phyloP scores from a whole-genome alignment of 352 stramenopile genomes.

The Pythium phragmitis region DNA sequence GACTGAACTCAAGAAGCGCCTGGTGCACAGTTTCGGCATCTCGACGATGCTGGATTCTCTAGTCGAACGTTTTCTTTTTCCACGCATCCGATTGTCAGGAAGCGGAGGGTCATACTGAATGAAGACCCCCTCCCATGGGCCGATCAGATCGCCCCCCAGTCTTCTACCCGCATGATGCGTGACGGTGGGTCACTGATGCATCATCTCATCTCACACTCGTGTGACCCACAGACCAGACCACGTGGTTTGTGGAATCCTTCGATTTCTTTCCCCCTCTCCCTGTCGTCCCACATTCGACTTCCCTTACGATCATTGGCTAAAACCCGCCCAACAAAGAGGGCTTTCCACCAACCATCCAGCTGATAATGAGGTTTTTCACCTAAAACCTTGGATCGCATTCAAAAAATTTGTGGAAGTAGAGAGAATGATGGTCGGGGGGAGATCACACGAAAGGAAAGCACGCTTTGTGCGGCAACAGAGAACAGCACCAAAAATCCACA shows the following conservation, averaged over 20 bases:
- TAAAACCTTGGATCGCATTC: conserved; percentile 24
- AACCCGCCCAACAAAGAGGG: conserved; percentile 3
- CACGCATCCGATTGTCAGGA: background rate
- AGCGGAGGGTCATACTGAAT: too few relatives aligned
- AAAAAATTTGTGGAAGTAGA: conserved; percentile 22
- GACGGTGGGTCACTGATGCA: background rate
- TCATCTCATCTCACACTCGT: conserved; percentile 6
- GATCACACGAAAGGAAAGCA: background rate
- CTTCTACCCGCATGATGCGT: too few relatives aligned
- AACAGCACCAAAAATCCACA: conserved; percentile 10
- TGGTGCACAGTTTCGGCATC: too few relatives aligned
- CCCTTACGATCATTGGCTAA: conserved; percentile 4
- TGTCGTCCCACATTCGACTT: conserved; percentile 18
- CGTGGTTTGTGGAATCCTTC: background rate
- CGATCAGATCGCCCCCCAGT: too few relatives aligned
- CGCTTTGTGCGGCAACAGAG: conserved; percentile 11
- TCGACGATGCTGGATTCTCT: too few relatives aligned
- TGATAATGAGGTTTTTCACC: conserved; percentile 24
- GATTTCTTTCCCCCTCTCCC: too few relatives aligned
- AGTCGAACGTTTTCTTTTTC: background rate
- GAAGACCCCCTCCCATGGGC: too few relatives aligned
- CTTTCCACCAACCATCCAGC: conserved; percentile 22
- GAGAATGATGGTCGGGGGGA: conserved; percentile 23
- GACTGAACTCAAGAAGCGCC: background rate
- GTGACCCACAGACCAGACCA: background rate